These are phyloP conservation scores for Marchantia paleacea DNA, from an alignment of 225 moss, liverwort and hornwort genomes.

Conservation along the genomic window DNA sequence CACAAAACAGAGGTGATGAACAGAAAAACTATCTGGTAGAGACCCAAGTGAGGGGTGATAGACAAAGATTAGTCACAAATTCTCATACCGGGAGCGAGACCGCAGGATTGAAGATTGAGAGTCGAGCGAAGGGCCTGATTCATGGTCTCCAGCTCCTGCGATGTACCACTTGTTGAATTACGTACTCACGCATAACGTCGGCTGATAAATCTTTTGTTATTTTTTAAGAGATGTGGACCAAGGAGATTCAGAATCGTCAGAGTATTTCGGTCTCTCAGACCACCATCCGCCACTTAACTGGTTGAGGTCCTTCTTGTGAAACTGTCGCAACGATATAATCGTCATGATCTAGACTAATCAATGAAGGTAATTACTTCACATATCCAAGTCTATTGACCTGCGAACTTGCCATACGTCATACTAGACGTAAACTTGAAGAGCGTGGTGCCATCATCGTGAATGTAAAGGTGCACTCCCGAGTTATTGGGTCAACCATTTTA, in stretches of 20 bases:
- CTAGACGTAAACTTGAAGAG: too few species aligned
- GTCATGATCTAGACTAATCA: too few species aligned
- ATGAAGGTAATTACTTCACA: too few species aligned
- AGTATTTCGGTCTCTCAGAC: not conserved
- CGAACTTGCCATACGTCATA: too few species aligned
- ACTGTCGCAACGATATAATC: not conserved
- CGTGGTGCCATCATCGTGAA: too few species aligned
- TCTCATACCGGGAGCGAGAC: constrained; percentile 44
- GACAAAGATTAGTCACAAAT: too few species aligned
- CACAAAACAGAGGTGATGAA: not conserved
- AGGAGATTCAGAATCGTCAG: not conserved
- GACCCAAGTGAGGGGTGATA: not conserved
- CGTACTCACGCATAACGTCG: not conserved
- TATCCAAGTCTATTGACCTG: too few species aligned
- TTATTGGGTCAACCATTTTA: too few species aligned
- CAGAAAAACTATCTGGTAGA: not conserved
- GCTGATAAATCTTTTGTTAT: not conserved
- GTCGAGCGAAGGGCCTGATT: constrained; percentile 71
- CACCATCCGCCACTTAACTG: not conserved
- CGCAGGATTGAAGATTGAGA: constrained; percentile 58
- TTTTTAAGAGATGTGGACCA: not conserved
- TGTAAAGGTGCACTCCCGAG: too few species aligned
- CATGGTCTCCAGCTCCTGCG: constrained; percentile 70
- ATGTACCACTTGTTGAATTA: not conserved
- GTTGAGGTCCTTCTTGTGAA: not conserved